A percentile compares a stretch with the other conserved stretches of the same genome.
Conservation (phyloP, 1,284 basidiomycete species). For the Cutaneotrichosporon sp. region DNA sequence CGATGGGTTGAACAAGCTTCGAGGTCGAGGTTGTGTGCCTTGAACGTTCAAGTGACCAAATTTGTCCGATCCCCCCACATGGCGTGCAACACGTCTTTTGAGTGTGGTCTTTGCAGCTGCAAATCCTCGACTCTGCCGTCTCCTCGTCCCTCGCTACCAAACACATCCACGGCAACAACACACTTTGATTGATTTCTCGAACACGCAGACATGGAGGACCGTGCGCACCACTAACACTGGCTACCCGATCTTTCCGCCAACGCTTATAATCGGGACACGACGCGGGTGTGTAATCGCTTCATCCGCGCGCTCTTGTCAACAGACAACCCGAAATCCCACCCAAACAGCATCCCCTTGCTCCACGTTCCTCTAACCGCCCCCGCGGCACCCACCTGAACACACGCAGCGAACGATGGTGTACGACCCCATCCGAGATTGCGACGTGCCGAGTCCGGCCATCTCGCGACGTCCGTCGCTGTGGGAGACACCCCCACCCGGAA, state of each 20-base stretch:
- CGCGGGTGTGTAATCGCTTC: too few relatives aligned
- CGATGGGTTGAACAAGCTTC: not conserved
- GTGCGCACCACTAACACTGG: not conserved
- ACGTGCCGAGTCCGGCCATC: conserved; percentile 36
- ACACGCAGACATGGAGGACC: not conserved
- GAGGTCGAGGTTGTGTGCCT: too few relatives aligned
- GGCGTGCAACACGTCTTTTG: not conserved
- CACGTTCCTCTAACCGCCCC: too few relatives aligned
- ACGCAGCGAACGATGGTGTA: conserved; percentile 34
- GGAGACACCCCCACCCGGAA: conserved; percentile 11
- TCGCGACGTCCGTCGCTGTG: conserved; percentile 15
- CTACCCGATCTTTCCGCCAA: too few relatives aligned
- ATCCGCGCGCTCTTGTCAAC: not conserved
- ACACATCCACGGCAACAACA: not conserved
- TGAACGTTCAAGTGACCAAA: not conserved
- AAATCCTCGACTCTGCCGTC: not conserved
- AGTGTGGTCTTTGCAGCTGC: not conserved
- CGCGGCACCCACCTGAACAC: not conserved
- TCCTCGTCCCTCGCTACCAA: not conserved
- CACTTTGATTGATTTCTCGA: not conserved
- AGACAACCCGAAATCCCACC: not conserved
- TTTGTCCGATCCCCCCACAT: not conserved
- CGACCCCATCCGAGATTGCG: conserved; percentile 44
- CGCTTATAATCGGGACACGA: too few relatives aligned
- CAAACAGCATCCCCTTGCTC: not conserved